Evolutionary conservation across 192 early-diverging fungal species (phyloP).

Genomic region (Coemansia sp.): DNA sequence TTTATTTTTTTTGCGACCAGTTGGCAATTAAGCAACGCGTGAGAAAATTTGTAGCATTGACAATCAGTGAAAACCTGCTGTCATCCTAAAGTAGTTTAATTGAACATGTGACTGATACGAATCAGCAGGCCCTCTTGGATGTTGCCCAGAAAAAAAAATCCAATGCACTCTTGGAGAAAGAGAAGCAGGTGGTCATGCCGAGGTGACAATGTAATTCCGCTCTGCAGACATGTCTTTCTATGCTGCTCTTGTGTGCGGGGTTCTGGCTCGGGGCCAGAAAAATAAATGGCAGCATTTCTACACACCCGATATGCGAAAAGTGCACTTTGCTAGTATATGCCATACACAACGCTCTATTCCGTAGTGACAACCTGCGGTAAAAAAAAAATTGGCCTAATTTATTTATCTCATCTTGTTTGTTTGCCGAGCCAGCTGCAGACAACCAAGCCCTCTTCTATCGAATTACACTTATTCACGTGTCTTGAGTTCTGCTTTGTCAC

Average conservation of each 20-base stretch:
- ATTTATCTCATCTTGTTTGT: neutral
- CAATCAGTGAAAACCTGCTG: neutral
- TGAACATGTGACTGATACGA: neutral
- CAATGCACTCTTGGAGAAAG: neutral
- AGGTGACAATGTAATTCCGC: constrained; percentile 2
- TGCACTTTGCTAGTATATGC: neutral
- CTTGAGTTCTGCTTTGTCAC: constrained; percentile 1
- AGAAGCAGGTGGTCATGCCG: neutral
- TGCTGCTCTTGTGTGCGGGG: neutral
- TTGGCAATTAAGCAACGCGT: neutral
- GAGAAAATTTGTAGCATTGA: neutral
- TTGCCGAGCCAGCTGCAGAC: constrained; percentile 1
- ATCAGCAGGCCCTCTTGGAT: neutral
- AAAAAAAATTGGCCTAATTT: neutral
- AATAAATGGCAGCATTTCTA: neutral
- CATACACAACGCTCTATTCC: neutral
- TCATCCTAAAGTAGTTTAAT: neutral
- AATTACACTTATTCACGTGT: constrained; percentile 7
- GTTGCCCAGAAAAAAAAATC: neutral
- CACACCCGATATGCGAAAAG: neutral
- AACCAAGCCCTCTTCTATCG: constrained; percentile 1
- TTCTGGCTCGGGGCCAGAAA: constrained; percentile 4
- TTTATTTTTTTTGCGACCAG: neutral
- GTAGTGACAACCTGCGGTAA: neutral
- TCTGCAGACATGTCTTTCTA: constrained; percentile 5